Base-by-base conservation (phyloP, 441 rosid species). In the Monsonia emarginata region DNA sequence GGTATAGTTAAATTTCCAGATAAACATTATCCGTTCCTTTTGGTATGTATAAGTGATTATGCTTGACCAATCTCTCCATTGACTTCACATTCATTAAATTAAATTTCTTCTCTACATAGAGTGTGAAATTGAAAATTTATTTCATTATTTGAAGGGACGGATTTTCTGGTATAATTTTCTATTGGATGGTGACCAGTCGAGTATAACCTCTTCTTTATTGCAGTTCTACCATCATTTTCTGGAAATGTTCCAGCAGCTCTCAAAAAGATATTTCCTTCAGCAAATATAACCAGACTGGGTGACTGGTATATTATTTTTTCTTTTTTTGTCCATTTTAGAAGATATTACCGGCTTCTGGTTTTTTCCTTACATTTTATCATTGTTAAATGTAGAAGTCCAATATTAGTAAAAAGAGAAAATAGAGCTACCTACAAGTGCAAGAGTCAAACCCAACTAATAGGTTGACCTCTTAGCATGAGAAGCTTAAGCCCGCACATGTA, bases 171-270 rank as follows among this genome's bases (percentile, higher is more conserved):
- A 18, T 61, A 31, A 16, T 32, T 31, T 32, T 61, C n/a, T 61
- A 61, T 32, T 46, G 24, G 4, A 63, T 67, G 40, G 24, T 56
- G 57, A 13, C 19, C 68, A 24, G 72, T 46, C 11, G 46, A 71
- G 28, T 61, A 0, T 8, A 18, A 61, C 65, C 21, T 19, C 40
- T 73, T 72, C 74, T 71, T 8, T 79, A 60, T 72, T 72, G 61
- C 79, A 94, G 97, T 94, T 78, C 90, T 94, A 60, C 99, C 99
- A 14, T 89, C 99, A 48, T 94, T 94, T 84, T 87, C 99, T 40
- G 97, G 99, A 65, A 91, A 88, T 73, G 99, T 94, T 77, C 99
- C 97, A 64, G 92, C 87, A 59, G 90, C 97, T 77, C 80, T 94
- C 73, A 80, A 67, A 79, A 85, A 76, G 72, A 81, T 81, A 59